These are phyloP conservation scores for Penicillium sp. DNA, from an alignment of 2,329 filamentous ascomycete species.

Conservation along the genomic window DNA sequence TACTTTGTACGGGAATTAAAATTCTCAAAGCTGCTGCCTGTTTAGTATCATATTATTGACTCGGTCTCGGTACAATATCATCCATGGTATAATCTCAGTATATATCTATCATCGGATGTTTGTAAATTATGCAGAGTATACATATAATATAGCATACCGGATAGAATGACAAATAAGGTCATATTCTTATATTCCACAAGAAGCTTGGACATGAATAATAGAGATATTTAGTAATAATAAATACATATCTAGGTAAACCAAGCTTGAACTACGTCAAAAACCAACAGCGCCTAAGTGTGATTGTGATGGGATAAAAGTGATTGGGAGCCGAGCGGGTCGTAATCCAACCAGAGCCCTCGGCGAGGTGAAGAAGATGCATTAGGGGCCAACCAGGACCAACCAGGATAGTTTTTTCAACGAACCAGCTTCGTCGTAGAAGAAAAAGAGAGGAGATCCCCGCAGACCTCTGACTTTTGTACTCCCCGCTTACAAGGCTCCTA, in stretches of 20 bases:
- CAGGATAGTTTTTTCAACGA: slow-evolving; percentile 5
- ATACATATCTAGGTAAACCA: not conserved
- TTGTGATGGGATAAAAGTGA: slow-evolving; percentile 23
- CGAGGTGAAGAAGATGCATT: slow-evolving; percentile 29
- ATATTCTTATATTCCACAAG: not conserved
- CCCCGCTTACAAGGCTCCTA: slow-evolving; percentile 3
- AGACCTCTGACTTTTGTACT: slow-evolving; percentile 14
- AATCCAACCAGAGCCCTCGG: slow-evolving; percentile 20
- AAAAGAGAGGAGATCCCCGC: slow-evolving; percentile 13
- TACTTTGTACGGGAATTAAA: not conserved
- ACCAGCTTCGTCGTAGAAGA: slow-evolving; percentile 2
- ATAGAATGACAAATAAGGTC: not conserved
- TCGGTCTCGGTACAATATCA: too few species aligned
- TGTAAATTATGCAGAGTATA: not conserved
- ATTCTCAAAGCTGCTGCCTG: not conserved
- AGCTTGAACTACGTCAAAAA: not conserved
- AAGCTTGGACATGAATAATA: not conserved
- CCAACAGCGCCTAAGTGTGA: slow-evolving; percentile 13
- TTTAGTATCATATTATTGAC: not conserved
- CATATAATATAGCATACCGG: not conserved
- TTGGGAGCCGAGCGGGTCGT: slow-evolving; percentile 21
- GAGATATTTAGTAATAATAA: not conserved
- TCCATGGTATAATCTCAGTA: too few species aligned
- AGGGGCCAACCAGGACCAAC: slow-evolving; percentile 12
- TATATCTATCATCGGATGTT: too few species aligned